These are phyloP conservation scores for Clohesyomyces aquaticus DNA, from an alignment of 495 filamentous ascomycete species.

Conservation along the genomic window DNA sequence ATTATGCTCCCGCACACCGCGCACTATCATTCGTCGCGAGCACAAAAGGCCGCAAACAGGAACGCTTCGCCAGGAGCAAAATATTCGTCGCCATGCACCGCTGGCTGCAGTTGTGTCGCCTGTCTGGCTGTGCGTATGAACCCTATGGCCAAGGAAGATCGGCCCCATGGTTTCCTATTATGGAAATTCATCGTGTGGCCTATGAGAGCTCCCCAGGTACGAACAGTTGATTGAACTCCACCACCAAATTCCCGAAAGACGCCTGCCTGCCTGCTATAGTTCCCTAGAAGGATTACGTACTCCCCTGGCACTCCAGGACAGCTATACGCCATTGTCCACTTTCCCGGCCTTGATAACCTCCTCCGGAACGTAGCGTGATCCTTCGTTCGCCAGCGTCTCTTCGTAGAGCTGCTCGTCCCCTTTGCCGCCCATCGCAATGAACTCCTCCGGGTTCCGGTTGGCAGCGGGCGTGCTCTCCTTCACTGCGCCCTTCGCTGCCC, in stretches of 20 bases:
- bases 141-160: not conserved
- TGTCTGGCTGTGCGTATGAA: not conserved
- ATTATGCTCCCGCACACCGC: not conserved
- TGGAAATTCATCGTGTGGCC: not conserved
- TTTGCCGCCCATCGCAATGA: constrained; percentile 78
- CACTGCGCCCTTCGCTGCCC: constrained; percentile 41
- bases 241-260: not conserved
- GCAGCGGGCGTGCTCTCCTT: constrained; percentile 66
- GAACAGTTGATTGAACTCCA: not conserved
- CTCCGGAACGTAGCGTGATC: constrained; percentile 48
- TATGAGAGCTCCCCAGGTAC: not conserved
- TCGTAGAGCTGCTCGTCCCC: constrained; percentile 80
- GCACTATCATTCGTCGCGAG: not conserved
- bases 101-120: not conserved
- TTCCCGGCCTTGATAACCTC: not conserved
- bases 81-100: not conserved
- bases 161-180: not conserved
- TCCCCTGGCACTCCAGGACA: not conserved
- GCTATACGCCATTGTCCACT: not conserved
- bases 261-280: not conserved
- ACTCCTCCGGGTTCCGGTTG: constrained; percentile 70
- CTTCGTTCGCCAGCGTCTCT: too few relatives aligned
- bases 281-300: not conserved
- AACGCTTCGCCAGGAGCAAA: not conserved
- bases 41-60: not conserved